phyloP scores from a whole-genome alignment of 208 protist genomes.

The Acanthamoeba sp. region DNA sequence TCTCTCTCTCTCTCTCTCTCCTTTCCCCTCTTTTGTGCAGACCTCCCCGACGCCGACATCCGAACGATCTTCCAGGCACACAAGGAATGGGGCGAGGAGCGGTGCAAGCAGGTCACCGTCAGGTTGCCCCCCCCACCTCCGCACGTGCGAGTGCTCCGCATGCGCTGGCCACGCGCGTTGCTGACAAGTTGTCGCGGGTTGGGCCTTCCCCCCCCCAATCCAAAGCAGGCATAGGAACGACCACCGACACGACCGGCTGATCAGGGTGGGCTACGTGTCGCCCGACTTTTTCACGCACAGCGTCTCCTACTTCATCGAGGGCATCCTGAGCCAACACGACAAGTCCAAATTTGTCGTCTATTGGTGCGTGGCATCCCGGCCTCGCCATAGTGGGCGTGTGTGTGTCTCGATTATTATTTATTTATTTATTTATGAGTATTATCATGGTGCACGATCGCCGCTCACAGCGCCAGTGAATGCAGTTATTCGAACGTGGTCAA shows the following conservation, averaged over 20 bases:
- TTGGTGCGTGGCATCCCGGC: background rate
- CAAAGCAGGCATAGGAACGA: background rate
- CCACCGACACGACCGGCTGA: background rate
- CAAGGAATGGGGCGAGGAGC: constrained; percentile 13
- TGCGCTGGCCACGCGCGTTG: no score
- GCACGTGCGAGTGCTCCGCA: background rate
- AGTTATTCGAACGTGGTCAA: constrained; percentile 83
- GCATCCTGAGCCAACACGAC: constrained; percentile 77
- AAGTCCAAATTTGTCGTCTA: constrained; percentile 66
- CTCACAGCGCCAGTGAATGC: no score
- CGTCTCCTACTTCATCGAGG: constrained; percentile 87
- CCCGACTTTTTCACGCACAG: constrained; percentile 85
- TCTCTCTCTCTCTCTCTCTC: background rate
- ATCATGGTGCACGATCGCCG: no score
- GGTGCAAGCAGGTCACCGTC: constrained; percentile 3
- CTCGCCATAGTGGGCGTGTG: no score
- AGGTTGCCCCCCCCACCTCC: background rate
- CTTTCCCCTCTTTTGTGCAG: background rate
- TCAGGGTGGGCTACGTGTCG: constrained; percentile 78
- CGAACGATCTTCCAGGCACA: background rate
- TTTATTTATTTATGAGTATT: no score
- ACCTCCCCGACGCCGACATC: constrained; percentile 10
- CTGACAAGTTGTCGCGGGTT: no score
- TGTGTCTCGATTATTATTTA: no score
- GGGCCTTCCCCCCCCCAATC: no score